A percentile compares a stretch with the other conserved stretches of the same genome.
These are phyloP conservation scores for Camelina sativa DNA, from an alignment of 345 rosid genomes.

Conservation along the genomic window DNA sequence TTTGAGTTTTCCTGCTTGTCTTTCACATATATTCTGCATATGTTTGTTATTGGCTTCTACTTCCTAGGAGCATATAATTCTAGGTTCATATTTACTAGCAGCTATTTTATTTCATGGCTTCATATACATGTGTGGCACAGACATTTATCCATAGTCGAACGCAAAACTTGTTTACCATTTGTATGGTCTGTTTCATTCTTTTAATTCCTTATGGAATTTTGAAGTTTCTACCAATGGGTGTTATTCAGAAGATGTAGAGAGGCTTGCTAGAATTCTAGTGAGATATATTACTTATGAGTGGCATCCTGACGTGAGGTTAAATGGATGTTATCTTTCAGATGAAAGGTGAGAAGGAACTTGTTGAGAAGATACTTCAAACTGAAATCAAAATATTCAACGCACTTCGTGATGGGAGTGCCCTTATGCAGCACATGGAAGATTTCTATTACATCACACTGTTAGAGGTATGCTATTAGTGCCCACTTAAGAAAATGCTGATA, in stretches of 20 bases:
- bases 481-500: neutral
- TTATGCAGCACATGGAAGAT: conserved; percentile 99
- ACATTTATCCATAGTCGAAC: neutral
- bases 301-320: neutral
- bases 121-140: conserved; percentile 12
- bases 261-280: conserved; percentile 13
- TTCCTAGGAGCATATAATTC: conserved; percentile 4
- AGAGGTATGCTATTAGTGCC: conserved; percentile 59
- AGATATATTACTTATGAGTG: conserved; percentile 13
- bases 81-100: conserved; percentile 2
- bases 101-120: conserved; percentile 6
- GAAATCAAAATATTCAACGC: conserved; percentile 88
- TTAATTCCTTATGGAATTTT: conserved; percentile 9
- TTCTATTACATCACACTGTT: conserved; percentile 88
- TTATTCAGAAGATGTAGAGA: conserved; percentile 17
- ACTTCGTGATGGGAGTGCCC: conserved; percentile 92
- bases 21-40: conserved; percentile 19
- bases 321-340: conserved; percentile 55
- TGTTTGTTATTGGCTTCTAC: conserved; percentile 13
- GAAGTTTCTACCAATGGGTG: conserved; percentile 1
- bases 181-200: neutral
- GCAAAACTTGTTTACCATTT: conserved; percentile 1
- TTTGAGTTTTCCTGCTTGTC: neutral
- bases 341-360: conserved; percentile 96
- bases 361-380: conserved; percentile 84